These are phyloP conservation scores for Termitomyces sp. DNA, from an alignment of 768 basidiomycete species.

Conservation along the genomic window DNA sequence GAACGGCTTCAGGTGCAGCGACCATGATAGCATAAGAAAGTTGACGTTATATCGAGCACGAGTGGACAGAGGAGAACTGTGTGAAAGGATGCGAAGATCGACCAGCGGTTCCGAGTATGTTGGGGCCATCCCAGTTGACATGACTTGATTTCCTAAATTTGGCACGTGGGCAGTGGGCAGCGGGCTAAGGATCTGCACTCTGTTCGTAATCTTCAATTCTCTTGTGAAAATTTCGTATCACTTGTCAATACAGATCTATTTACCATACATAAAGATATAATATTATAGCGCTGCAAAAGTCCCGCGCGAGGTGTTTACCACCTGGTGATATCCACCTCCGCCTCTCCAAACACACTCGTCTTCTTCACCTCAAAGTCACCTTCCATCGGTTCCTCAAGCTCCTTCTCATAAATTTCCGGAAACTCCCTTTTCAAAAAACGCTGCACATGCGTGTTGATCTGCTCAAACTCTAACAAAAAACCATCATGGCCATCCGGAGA, in stretches of 20 bases:
- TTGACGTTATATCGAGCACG: background rate
- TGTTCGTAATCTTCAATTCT: background rate
- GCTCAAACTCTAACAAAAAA: constrained; percentile 96
- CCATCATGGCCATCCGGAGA: constrained; percentile 94
- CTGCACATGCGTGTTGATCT: constrained; percentile 77
- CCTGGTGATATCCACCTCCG: constrained; percentile 84
- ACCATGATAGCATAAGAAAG: background rate
- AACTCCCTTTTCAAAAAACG: constrained; percentile 67
- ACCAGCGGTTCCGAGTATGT: no score
- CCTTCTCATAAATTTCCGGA: constrained; percentile 31
- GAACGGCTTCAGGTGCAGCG: background rate
- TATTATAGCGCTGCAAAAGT: background rate
- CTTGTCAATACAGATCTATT: background rate
- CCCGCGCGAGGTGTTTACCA: constrained; percentile 44
- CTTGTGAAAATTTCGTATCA: background rate
- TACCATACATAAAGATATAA: background rate
- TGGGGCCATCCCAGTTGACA: background rate
- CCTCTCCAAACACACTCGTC: constrained; percentile 95
- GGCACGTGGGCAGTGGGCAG: background rate
- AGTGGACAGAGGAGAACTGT: background rate
- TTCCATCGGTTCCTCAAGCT: constrained; percentile 19
- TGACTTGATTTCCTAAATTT: background rate
- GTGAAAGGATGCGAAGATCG: background rate
- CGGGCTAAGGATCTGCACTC: background rate
- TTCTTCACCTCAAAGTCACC: constrained; percentile 76